Conservation (phyloP, 371 early-diverging fungal genomes). For the Quaeritorhiza haematococci region DNA sequence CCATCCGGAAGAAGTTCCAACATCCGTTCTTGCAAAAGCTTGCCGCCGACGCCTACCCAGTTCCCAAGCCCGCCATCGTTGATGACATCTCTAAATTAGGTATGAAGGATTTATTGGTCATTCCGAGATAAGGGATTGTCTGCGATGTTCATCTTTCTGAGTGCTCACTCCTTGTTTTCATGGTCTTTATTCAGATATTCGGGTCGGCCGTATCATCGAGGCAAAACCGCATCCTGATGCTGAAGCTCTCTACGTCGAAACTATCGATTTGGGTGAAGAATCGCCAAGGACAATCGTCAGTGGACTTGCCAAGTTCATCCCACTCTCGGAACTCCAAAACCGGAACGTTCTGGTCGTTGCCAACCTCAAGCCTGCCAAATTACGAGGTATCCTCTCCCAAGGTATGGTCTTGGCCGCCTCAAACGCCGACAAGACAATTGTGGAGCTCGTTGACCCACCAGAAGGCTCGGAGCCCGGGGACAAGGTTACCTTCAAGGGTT, state of each 20-base stretch:
- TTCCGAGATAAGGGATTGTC: not conserved
- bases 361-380: constrained; percentile 32
- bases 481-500: constrained; percentile 23
- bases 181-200: constrained; percentile 30
- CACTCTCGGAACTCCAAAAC: constrained; percentile 38
- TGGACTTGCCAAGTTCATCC: constrained; percentile 41
- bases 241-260: constrained; percentile 43
- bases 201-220: constrained; percentile 47
- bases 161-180: not conserved
- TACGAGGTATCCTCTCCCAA: constrained; percentile 30
- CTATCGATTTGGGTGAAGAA: constrained; percentile 49
- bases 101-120: not conserved
- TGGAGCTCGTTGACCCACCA: constrained; percentile 33
- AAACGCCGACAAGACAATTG: constrained; percentile 22
- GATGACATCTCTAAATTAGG: constrained; percentile 11
- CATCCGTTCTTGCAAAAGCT: constrained; percentile 36
- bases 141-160: not conserved
- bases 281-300: constrained; percentile 38
- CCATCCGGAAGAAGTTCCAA: constrained; percentile 65
- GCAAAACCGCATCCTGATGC: constrained; percentile 37
- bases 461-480: constrained; percentile 29
- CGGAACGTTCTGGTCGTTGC: constrained; percentile 29
- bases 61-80: constrained; percentile 26
- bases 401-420: constrained; percentile 40
- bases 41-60: constrained; percentile 64